Evolutionary conservation across 495 filamentous ascomycete species (phyloP).

Genomic region (Hypomontagnella submonticulosa): DNA sequence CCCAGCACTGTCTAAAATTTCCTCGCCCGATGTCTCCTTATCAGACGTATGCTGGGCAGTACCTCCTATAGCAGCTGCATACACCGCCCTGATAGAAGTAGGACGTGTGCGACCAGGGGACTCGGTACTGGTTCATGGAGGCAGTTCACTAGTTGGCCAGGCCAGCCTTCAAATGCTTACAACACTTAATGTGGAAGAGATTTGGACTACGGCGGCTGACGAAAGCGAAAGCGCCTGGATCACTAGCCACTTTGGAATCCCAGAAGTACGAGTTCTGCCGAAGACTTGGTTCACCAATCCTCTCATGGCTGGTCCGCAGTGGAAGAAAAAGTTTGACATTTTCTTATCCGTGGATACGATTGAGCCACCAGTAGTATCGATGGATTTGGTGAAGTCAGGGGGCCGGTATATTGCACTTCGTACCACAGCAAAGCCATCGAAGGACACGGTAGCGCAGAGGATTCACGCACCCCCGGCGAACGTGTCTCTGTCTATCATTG

Average conservation of each 20-base stretch:
- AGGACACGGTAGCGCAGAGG: not conserved
- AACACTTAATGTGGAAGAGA: not conserved
- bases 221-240: slow-evolving; percentile 4
- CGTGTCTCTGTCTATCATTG: not conserved
- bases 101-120: not conserved
- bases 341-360: not conserved
- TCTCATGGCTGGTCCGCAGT: not conserved
- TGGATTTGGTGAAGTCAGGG: not conserved
- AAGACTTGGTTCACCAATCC: slow-evolving; percentile 3
- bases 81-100: slow-evolving; percentile 44
- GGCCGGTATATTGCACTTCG: not conserved
- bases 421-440: not conserved
- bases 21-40: slow-evolving; percentile 50
- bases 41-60: slow-evolving; percentile 56
- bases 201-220: slow-evolving; percentile 8
- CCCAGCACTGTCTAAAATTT: slow-evolving; percentile 30
- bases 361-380: not conserved
- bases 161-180: slow-evolving; percentile 1
- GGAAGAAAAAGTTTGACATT: slow-evolving; percentile 2
- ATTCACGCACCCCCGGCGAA: not conserved
- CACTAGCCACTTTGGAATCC: not conserved
- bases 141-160: not conserved
- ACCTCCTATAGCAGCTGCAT: slow-evolving; percentile 57
- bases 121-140: slow-evolving; percentile 6
- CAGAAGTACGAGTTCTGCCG: slow-evolving; percentile 5